Base-by-base conservation (phyloP, 176 grass and related monocot genomes). In the Oropetium thomaeum region DNA sequence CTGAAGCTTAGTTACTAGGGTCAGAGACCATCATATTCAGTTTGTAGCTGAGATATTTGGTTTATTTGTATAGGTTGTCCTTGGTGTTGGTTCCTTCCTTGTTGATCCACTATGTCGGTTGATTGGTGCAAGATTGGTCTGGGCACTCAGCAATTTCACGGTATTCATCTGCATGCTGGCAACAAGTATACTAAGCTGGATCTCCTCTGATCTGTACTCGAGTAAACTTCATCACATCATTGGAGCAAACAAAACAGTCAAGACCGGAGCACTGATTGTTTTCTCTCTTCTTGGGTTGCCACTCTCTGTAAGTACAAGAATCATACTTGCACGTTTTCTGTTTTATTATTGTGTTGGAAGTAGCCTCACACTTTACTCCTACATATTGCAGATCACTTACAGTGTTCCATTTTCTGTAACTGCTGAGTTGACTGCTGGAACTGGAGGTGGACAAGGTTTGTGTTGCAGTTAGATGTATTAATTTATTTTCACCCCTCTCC, bases 241-340 rank as follows among this genome's bases (percentile, higher is more conserved):
- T 67, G 87, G 96, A 73, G 89, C 82, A 74, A 88, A 98, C 62
- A 92, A 90, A 43, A 73, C 71, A 47, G 62, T 98, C 61, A 89
- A 78, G 32, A 87, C 61, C 33, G 38, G 73, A 49, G 91, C 96
- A 17, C 37, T 98, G 84, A 51, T 95, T 69, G 77, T 98, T 35
- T 98, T 98, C 70, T 95, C 91, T 42, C 79, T 98, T 72, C 96
- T 98, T 7, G 96, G 96, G 30, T 75, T 98, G 84, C 96, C 96
- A 74, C 91, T 98, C 60, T 83, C 96, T 0, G 96, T 98, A 73
- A 92, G 91, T 71, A 73, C 64, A 14, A 58, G 63, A 34, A 70
- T 67, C 5, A 29, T 68, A 34, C 8, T 13, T 4, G 12, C 73
- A 67, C 40, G 37, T 27, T 65, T 70, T 53, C 15, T 65, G 25